Base-by-base conservation (phyloP, 768 basidiomycete species). In the Pleurotus ostreatus region DNA sequence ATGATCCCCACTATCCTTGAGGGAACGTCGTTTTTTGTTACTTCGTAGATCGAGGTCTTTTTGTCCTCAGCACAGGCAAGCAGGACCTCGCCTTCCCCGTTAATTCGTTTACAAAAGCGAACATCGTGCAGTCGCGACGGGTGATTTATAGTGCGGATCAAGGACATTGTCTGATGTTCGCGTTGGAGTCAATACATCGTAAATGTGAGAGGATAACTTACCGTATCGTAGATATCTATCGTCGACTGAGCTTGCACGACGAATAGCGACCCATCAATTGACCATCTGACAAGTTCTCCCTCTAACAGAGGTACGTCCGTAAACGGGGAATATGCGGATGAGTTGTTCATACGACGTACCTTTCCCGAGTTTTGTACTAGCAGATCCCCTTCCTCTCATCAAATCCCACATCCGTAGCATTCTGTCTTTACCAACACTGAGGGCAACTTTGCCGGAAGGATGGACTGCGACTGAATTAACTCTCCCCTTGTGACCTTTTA, bases 341-440 rank as follows among this genome's bases (percentile, higher is more conserved):
- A 43, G 20, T 2, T 11, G 3, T 15, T 16, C 18, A 37, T 16
- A 16, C 25, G 3, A 67, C 78, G 55, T 58, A 92, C 94, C 94
- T 74, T 87, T 89, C 18, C 92, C 92, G 4, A 99, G 70, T 66
- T 95, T 94, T 46, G 84, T 88, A 68, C 94, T 93, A 5, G 92
- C 93, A 9, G 84, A 84, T 3, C 92, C 92, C 68, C 89, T 88
- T 0, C 96, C 96, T 45, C 95, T 77, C 92, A 98, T 95, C 48
- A 99, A 75, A 76, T 99, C 97, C 97, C 97, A 99, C 95, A 99
- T 97, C 43, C 94, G 81, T 57, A 98, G 61, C 2, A 90, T 92
- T 60, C 81, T 79, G 65, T 98, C 97, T 64, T 86, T 88, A 5
- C 97, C 96, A 0, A 98, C 94, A 59, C 87, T 93, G 40, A 99